Percentiles rank a stretch among this genome's conserved stretches.
Evolutionary conservation across 2,329 filamentous ascomycete species (phyloP).

Genomic region (Diaporthe vaccinii): DNA sequence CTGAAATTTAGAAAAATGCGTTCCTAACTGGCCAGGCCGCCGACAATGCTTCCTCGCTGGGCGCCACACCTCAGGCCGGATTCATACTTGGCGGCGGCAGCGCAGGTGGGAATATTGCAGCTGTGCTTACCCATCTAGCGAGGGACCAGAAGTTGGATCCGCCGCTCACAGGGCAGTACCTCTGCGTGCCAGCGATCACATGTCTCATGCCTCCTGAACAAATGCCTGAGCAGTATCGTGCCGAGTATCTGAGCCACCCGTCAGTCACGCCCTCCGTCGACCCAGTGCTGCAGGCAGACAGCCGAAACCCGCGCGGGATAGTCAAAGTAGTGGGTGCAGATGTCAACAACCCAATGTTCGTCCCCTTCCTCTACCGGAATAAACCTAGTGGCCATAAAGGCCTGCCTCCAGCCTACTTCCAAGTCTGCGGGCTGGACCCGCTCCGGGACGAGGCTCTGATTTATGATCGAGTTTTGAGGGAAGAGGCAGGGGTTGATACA

Average conservation of each 20-base stretch:
- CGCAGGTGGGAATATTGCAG: conserved; percentile 58
- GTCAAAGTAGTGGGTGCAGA: conserved; percentile 11
- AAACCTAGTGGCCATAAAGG: conserved; percentile 43
- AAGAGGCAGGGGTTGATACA: conserved; percentile 57
- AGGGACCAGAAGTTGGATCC: conserved; percentile 56
- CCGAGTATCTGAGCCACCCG: conserved; percentile 47
- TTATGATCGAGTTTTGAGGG: conserved; percentile 61
- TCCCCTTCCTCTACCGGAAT: conserved; percentile 27
- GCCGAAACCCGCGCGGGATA: not conserved
- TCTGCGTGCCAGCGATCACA: conserved; percentile 55
- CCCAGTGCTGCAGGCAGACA: conserved; percentile 41
- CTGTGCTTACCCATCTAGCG: conserved; percentile 55
- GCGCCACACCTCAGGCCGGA: conserved; percentile 56
- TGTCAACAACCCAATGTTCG: not conserved
- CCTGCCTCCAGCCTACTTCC: conserved; percentile 62
- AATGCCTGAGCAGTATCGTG: conserved; percentile 45
- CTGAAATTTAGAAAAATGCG: not conserved
- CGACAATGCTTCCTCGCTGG: conserved; percentile 54
- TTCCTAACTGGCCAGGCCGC: conserved; percentile 44
- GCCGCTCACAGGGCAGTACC: conserved; percentile 61
- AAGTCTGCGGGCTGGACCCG: conserved; percentile 64
- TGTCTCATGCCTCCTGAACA: conserved; percentile 42
- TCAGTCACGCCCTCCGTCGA: conserved; percentile 44
- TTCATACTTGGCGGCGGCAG: conserved; percentile 65
- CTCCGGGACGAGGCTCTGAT: conserved; percentile 65